A percentile compares a stretch with the other conserved stretches of the same genome.
Evolutionary conservation across 352 stramenopile species (phyloP).

Genomic region (Phytophthora europaea): DNA sequence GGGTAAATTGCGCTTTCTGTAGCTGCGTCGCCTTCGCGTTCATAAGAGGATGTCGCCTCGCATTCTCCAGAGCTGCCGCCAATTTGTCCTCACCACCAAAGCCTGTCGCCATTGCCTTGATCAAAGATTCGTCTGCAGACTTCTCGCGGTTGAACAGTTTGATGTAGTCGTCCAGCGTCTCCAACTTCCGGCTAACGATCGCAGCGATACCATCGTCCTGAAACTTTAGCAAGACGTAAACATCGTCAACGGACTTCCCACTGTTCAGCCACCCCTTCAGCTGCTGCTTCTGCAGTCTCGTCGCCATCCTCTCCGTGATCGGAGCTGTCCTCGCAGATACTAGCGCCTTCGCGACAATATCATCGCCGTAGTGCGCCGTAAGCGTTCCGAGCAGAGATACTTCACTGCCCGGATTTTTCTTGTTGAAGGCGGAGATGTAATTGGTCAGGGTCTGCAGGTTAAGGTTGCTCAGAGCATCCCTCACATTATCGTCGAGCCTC

Average conservation of each 20-base stretch:
- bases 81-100: slow-evolving; percentile 4
- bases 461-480: not conserved
- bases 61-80: not conserved
- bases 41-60: not conserved
- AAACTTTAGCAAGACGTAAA: not conserved
- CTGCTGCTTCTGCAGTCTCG: not conserved
- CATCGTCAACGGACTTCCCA: not conserved
- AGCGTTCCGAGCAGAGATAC: not conserved
- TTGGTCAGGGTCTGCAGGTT: not conserved
- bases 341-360: not conserved
- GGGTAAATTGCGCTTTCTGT: not conserved
- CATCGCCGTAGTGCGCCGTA: not conserved
- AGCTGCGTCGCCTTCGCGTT: not conserved
- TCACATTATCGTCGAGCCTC: not conserved
- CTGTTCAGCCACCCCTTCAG: not conserved
- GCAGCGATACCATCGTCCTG: not conserved
- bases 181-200: not conserved
- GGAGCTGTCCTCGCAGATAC: not conserved
- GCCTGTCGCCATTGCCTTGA: not conserved
- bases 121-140: not conserved
- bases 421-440: not conserved
- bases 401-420: not conserved
- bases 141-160: slow-evolving; percentile 7
- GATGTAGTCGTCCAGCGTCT: slow-evolving; percentile 2
- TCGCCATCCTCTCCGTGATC: not conserved